Conservation (phyloP, 768 basidiomycete species). For the Saitozyma sp. region DNA sequence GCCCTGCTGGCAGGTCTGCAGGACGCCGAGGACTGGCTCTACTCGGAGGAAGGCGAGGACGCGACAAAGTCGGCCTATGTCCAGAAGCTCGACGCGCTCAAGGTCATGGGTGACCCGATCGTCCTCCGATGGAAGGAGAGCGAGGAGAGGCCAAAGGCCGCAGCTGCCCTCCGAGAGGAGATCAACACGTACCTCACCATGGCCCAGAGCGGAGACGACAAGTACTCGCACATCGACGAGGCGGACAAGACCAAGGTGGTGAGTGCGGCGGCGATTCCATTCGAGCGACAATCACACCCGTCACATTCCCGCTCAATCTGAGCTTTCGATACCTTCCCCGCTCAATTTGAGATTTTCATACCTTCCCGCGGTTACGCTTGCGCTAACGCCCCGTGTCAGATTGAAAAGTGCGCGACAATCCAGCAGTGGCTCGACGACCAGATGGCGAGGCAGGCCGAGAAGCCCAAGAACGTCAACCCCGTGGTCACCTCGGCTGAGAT, state of each 20-base stretch:
- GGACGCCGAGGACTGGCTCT: conserved; percentile 93
- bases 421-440: conserved; percentile 97
- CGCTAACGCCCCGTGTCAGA: conserved; percentile 53
- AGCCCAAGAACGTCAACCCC: conserved; percentile 83
- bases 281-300: not conserved
- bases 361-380: not conserved
- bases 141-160: conserved; percentile 74
- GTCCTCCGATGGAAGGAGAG: conserved; percentile 75
- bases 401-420: conserved; percentile 85
- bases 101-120: conserved; percentile 83
- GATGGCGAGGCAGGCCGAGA: conserved; percentile 79
- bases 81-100: conserved; percentile 74
- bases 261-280: too few species aligned
- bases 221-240: conserved; percentile 82
- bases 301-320: conserved; percentile 3
- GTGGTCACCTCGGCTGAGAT: conserved; percentile 79
- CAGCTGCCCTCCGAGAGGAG: conserved; percentile 77
- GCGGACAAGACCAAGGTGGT: conserved; percentile 52
- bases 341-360: not conserved
- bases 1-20: conserved; percentile 68
- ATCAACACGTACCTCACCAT: conserved; percentile 81
- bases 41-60: conserved; percentile 94
- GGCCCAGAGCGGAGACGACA: conserved; percentile 74
- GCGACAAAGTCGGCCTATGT: conserved; percentile 95
- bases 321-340: not conserved